Conservation (phyloP, 768 basidiomycete species). For the Zangia roseola region DNA sequence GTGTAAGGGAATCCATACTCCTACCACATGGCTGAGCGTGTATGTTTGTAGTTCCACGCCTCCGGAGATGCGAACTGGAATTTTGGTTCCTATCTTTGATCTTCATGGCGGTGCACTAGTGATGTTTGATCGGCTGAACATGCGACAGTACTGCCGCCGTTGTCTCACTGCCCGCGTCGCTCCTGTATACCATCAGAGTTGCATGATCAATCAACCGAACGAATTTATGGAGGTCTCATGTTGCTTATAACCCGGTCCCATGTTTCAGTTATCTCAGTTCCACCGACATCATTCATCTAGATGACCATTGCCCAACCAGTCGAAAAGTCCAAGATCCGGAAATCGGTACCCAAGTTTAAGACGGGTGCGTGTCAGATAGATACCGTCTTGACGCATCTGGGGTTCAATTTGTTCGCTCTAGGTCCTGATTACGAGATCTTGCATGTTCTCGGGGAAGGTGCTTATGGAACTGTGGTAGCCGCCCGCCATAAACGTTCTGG, state of each 20-base stretch:
- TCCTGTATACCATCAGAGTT: constrained; percentile 5
- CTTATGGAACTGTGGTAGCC: constrained; percentile 88
- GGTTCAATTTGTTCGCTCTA: constrained; percentile 26
- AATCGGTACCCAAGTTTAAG: constrained; percentile 73
- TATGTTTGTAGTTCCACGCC: neutral
- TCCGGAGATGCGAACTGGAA: neutral
- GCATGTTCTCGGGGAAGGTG: constrained; percentile 79
- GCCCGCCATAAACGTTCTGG: constrained; percentile 81
- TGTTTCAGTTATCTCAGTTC: neutral
- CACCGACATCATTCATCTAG: neutral
- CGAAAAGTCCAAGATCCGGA: constrained; percentile 44
- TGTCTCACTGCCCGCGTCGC: neutral
- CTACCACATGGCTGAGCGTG: too few relatives aligned
- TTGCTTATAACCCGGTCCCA: constrained; percentile 1
- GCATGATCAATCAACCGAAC: constrained; percentile 12
- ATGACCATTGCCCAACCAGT: constrained; percentile 8
- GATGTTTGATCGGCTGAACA: neutral
- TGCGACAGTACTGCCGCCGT: constrained; percentile 7
- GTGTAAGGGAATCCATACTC: constrained; percentile 5
- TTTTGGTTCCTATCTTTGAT: constrained; percentile 17
- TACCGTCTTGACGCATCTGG: neutral
- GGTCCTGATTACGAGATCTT: constrained; percentile 74
- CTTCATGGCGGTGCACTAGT: constrained; percentile 1
- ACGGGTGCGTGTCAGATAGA: constrained; percentile 44
- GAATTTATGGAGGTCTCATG: neutral